Percentiles rank a stretch among this genome's conserved stretches.
Evolutionary conservation across 306 rosid genomes (phyloP).

Genomic region (Parietaria judaica): DNA sequence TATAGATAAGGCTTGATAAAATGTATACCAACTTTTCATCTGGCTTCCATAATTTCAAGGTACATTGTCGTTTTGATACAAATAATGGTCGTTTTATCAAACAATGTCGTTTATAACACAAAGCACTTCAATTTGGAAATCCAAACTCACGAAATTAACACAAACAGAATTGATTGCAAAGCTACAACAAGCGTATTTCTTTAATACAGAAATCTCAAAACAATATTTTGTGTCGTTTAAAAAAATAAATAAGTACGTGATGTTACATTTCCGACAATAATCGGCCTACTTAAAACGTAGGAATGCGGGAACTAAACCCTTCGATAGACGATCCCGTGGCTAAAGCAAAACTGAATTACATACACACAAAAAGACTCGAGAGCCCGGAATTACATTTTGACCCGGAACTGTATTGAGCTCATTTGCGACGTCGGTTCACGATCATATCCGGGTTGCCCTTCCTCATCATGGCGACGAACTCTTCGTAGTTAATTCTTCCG

Average conservation of each 20-base stretch:
- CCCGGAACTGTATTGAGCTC: slow-evolving; percentile 1
- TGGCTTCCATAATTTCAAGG: too few species aligned
- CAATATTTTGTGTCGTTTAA: background rate
- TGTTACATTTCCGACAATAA: too few species aligned
- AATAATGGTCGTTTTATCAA: too few species aligned
- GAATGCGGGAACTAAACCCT: background rate
- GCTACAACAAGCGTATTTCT: background rate
- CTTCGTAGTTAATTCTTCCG: slow-evolving; percentile 83
- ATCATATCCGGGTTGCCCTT: slow-evolving; percentile 71
- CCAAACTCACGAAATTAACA: background rate
- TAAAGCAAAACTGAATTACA: slow-evolving; percentile 1
- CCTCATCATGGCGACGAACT: slow-evolving; percentile 93
- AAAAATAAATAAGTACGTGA: too few species aligned
- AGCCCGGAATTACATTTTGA: background rate
- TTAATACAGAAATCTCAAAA: background rate
- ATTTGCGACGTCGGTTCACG: slow-evolving; percentile 56
- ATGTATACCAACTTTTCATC: too few species aligned
- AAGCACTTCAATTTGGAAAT: slow-evolving; percentile 1
- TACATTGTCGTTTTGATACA: too few species aligned
- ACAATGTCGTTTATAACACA: background rate
- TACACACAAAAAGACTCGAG: background rate
- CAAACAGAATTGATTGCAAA: background rate
- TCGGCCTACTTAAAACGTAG: too few species aligned
- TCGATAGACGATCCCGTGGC: background rate
- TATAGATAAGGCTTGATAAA: too few species aligned